phyloP scores from a whole-genome alignment of 2,329 filamentous ascomycete species.

The Ceratocystis alfenasii region DNA sequence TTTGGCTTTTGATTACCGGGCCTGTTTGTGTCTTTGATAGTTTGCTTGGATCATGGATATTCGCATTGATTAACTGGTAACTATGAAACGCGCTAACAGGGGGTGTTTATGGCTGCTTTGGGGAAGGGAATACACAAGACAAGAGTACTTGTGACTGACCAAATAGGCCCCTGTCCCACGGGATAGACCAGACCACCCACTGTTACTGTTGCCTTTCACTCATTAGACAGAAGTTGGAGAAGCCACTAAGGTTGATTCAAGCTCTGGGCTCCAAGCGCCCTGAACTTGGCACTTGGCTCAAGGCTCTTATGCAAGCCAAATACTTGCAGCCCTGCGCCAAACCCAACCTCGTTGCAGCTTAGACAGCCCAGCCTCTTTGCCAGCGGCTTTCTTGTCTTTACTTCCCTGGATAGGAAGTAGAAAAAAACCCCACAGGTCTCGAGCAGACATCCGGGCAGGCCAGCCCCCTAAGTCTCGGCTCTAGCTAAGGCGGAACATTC shows the following conservation, averaged over 20 bases:
- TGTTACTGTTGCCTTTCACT: not conserved
- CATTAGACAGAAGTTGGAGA: not conserved
- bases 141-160: not conserved
- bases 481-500: not conserved
- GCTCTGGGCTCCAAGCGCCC: no score
- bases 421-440: not conserved
- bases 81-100: constrained; percentile 7
- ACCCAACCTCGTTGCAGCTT: no score
- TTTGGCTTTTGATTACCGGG: not conserved
- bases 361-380: no score
- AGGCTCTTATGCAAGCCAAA: no score
- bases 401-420: not conserved
- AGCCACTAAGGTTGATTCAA: no score
- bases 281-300: no score
- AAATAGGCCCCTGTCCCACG: not conserved
- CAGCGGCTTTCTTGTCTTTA: not conserved
- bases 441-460: not conserved
- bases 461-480: not conserved
- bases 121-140: not conserved
- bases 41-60: constrained; percentile 3
- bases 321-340: no score
- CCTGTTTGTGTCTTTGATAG: not conserved
- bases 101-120: not conserved
- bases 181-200: no score
- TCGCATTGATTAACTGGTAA: not conserved